Evolutionary conservation across 257 asterid genomes (phyloP), one percentile per base, ranked within the genome.

Genomic region (Plectranthus barbatus): DNA sequence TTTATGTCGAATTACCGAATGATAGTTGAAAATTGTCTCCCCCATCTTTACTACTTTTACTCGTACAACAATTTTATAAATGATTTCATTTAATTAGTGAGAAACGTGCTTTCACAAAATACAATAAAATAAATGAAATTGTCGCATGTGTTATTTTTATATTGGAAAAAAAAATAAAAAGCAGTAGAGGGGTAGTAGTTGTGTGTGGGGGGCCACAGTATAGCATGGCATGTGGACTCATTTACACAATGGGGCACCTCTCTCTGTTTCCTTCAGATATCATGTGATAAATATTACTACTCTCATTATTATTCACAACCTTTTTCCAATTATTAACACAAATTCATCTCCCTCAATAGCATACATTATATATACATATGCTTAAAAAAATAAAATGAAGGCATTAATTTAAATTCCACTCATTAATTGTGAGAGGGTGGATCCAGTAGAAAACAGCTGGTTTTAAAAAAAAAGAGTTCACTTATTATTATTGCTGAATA

Each of bases 181-280:
- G 7, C 10, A 33, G 13, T 1, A 14, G 57, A 19, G n/a, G 53
- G 6, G 53, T 60, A 48, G 59, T 48, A 48, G 33, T 18, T 63
- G 50, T 63, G 50, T 41, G 51, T 12, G 63, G 50, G 36, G 36
- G 64, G 59, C 33, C 65, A 58, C 13, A 50, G 67, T 63, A 72
- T 56, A 67, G 56, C 74, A 73, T 70, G 70, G 76, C 76, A 75
- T 54, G 73, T 75, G 76, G 17, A 56, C 19, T 46, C 66, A 51
- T 66, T 59, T 65, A 51, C 68, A 37, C 8, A 2, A 13, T 13
- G 60, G 65, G 60, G 12, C 60, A 46, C 47, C 41, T 14, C 56
- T 68, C 74, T 62, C 74, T 47, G 29, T 50, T 57, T 62, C 68
- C 41, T 53, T 49, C 65, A 63, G 64, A 63, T 63, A 68, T 74